Percentiles rank a stretch among this genome's conserved stretches.
Conservation (phyloP, 331 rosid species). For the Arachis monticola region DNA sequence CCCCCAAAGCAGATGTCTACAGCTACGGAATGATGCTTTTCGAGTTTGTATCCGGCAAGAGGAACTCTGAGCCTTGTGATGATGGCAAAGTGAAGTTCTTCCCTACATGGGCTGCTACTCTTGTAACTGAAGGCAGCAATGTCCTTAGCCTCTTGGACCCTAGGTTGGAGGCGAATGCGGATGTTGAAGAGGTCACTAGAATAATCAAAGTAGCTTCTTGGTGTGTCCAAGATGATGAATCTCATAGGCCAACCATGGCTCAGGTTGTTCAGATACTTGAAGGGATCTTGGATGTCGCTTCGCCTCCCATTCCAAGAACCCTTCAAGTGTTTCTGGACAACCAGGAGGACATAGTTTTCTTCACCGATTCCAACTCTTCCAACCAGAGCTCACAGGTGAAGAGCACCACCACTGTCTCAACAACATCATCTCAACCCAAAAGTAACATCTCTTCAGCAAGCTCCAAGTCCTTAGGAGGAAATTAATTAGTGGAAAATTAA, state of each 20-base stretch:
- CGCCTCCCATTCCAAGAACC: conserved; percentile 72
- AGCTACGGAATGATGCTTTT: conserved; percentile 67
- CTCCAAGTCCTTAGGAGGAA: conserved; percentile 32
- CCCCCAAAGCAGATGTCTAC: conserved; percentile 61
- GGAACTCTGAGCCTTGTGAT: conserved; percentile 58
- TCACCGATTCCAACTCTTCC: conserved; percentile 71
- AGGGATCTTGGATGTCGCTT: conserved; percentile 56
- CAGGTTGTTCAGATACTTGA: conserved; percentile 80
- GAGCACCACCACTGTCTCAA: conserved; percentile 44
- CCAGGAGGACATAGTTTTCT: conserved; percentile 60
- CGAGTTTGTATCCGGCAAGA: conserved; percentile 54
- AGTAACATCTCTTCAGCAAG: conserved; percentile 33
- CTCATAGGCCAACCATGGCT: conserved; percentile 72
- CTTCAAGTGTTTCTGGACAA: conserved; percentile 56
- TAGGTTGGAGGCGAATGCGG: conserved; percentile 55
- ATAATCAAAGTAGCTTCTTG: conserved; percentile 73
- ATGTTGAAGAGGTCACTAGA: conserved; percentile 51
- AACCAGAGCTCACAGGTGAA: conserved; percentile 53
- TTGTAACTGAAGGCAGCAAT: conserved; percentile 49
- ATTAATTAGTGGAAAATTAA: too few relatives aligned
- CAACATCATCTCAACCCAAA: conserved; percentile 44
- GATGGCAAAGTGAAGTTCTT: conserved; percentile 61
- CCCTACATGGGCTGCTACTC: conserved; percentile 59
- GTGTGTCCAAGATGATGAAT: conserved; percentile 87
- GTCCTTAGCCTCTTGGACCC: conserved; percentile 57